phyloP scores from a whole-genome alignment of 345 rosid genomes.

The Kernera saxatilis region DNA sequence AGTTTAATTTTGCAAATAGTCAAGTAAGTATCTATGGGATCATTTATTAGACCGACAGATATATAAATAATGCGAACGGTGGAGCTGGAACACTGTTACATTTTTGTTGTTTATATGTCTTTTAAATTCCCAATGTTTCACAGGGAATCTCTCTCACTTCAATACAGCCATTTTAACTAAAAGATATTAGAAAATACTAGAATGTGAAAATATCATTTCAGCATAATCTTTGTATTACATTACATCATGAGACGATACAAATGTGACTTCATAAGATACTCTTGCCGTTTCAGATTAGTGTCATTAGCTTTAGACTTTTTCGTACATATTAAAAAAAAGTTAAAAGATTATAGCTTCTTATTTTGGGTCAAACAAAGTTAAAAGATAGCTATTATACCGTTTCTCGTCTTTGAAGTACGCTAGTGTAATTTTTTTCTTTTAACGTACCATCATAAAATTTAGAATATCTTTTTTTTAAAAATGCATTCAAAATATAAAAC shows the following conservation, averaged over 20 bases:
- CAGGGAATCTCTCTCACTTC: slow-evolving; percentile 32
- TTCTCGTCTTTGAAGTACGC: background rate
- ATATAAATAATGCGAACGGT: slow-evolving; percentile 23
- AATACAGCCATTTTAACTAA: background rate
- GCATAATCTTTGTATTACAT: background rate
- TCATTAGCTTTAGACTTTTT: background rate
- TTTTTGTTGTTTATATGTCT: slow-evolving; percentile 30
- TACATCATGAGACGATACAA: background rate
- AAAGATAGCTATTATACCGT: background rate
- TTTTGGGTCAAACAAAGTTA: too few relatives aligned
- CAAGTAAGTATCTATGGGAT: background rate
- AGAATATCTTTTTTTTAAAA: background rate
- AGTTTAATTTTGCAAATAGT: background rate
- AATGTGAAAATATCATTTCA: background rate
- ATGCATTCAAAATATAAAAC: background rate
- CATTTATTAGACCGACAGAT: slow-evolving; percentile 19
- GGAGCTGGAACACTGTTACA: slow-evolving; percentile 25
- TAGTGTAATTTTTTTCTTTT: background rate
- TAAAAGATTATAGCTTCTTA: too few relatives aligned
- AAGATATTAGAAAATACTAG: background rate
- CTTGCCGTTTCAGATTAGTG: background rate
- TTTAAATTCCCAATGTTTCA: slow-evolving; percentile 34
- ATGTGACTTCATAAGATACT: background rate
- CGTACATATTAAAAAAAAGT: background rate
- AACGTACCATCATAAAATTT: background rate